Percentiles rank a stretch among this genome's conserved stretches.
Evolutionary conservation across 805 yeast genomes (phyloP).

Genomic region (Candida sonorensis): DNA sequence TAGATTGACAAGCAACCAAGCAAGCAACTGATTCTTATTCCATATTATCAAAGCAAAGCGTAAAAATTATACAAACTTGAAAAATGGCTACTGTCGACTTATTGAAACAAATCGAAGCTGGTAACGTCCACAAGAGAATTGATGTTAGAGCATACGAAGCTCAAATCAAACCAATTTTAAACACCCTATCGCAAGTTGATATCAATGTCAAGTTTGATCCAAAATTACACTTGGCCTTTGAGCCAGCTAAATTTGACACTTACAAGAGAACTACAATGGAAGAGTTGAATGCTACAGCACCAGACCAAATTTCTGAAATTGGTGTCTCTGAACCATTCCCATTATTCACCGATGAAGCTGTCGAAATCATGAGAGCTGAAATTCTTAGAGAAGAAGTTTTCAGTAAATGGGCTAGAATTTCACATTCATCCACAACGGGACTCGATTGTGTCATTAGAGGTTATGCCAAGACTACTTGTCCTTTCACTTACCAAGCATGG

Average conservation of each 20-base stretch:
- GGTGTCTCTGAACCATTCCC: slow-evolving; percentile 59
- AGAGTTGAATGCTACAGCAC: slow-evolving; percentile 40
- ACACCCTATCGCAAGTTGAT: slow-evolving; percentile 12
- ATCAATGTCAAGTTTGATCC: slow-evolving; percentile 31
- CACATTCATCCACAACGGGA: slow-evolving; percentile 40
- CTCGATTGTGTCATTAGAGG: slow-evolving; percentile 47
- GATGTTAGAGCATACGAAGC: slow-evolving; percentile 27
- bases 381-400: slow-evolving; percentile 41
- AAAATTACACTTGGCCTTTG: slow-evolving; percentile 31
- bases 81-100: slow-evolving; percentile 28
- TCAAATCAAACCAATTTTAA: slow-evolving; percentile 27
- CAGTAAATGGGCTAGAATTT: slow-evolving; percentile 36
- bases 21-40: no score
- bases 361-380: slow-evolving; percentile 52
- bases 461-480: slow-evolving; percentile 37
- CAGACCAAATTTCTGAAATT: slow-evolving; percentile 43
- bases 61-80: no score
- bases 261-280: slow-evolving; percentile 38
- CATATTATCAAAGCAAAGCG: no score
- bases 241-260: slow-evolving; percentile 27
- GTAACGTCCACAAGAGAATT: slow-evolving; percentile 31
- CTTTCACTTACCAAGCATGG: slow-evolving; percentile 53
- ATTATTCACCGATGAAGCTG: slow-evolving; percentile 53
- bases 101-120: slow-evolving; percentile 28
- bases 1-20: no score